Evolutionary conservation across 2,329 filamentous ascomycete genomes (phyloP), one percentile per base, ranked within the genome.

Genomic region (Pestalotiopsis sp.): DNA sequence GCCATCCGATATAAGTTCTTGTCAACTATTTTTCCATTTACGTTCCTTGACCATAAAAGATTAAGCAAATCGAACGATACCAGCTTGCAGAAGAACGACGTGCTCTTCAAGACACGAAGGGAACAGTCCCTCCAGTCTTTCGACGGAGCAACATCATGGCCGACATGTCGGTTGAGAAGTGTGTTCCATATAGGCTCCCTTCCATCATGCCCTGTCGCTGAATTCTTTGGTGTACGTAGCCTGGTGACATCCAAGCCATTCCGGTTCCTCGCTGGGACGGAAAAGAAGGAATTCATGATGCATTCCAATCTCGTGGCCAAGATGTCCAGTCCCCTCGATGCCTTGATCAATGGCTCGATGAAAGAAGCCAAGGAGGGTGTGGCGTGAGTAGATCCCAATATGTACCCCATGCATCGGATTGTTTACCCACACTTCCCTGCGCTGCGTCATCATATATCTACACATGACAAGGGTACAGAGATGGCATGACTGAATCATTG

Each of bases 321-420:
- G 75, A 79, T 83, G 71, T 85, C 82, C 31, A 76, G 79, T 31
- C 80, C 81, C 9, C 75, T 86, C 25, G 76, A 79, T 69, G 76
- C 79, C 64, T 74, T 86, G n/a, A 80, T 86, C 74, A 82, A 82
- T 72, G 81, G 82, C 57, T 74, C 80, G 27, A 84, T 82, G 65
- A 78, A 80, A 45, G 83, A 85, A 71, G 82, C 82, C 2, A 78
- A 77, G 55, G 79, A 81, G 57, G 77, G 79, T 12, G 79, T 81
- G 17, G 45, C 45, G 45, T 52, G 7, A 52, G 45, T 49, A 49
- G 13, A 49, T 49, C 12, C 14, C 41, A 6, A 14, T 49, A 49
- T 13, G 5, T 5, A 2, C 41, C 12, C 12, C 12, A 2, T 49
- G 12, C 5, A 13, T 17, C 14, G 13, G 5, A n/a, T 49, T 12